A percentile compares a stretch with the other conserved stretches of the same genome.
Conservation (phyloP, 306 rosid species). For the Arachis stenosperma region DNA sequence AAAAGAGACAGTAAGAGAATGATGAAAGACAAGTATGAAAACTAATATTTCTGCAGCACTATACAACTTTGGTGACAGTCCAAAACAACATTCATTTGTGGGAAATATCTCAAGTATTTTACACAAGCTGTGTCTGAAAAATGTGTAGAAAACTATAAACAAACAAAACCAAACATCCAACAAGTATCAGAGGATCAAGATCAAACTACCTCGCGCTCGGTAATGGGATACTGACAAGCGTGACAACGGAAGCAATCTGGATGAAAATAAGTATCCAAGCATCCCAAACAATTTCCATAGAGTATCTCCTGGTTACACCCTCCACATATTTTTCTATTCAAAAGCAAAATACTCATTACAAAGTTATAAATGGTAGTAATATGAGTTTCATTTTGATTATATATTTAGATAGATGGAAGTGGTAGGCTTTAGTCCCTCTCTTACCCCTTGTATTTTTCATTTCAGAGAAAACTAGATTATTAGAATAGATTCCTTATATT, state of each 20-base stretch:
- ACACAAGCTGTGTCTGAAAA: background rate
- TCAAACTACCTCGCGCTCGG: constrained; percentile 83
- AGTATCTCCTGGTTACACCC: constrained; percentile 78
- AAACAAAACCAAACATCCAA: background rate
- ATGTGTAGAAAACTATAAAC: background rate
- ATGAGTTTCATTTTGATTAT: constrained; percentile 13
- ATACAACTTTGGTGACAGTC: background rate
- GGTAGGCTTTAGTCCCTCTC: background rate
- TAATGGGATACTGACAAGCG: constrained; percentile 75
- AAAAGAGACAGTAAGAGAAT: constrained; percentile 53
- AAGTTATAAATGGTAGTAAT: constrained; percentile 18
- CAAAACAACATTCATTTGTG: background rate
- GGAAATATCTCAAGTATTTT: constrained; percentile 23
- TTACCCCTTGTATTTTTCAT: too few relatives aligned
- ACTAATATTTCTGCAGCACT: constrained; percentile 4
- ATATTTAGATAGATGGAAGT: constrained; percentile 11
- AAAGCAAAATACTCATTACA: constrained; percentile 31
- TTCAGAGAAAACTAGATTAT: too few relatives aligned
- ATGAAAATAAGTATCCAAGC: constrained; percentile 80
- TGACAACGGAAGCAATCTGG: constrained; percentile 88
- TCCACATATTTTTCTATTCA: constrained; percentile 65
- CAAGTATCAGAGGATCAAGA: constrained; percentile 31
- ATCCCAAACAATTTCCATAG: constrained; percentile 75
- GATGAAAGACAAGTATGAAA: constrained; percentile 37
- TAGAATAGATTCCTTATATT: too few relatives aligned